These are phyloP conservation scores for Trametes cingulata DNA, from an alignment of 768 basidiomycete species.

Conservation along the genomic window DNA sequence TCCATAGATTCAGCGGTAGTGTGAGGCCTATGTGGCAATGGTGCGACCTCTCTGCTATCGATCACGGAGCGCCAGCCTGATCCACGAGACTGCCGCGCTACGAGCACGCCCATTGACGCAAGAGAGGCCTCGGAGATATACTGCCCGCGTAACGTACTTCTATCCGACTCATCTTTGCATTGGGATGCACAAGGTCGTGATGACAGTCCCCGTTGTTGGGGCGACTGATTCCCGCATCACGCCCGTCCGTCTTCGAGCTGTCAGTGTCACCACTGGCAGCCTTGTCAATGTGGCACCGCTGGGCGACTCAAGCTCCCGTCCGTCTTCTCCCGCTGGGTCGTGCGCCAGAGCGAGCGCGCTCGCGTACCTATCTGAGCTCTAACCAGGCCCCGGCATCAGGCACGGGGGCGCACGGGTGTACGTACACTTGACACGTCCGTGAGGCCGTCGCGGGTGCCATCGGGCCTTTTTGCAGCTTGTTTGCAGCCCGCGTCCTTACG, in stretches of 20 bases:
- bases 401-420: conserved; percentile 4
- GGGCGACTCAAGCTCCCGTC: background rate
- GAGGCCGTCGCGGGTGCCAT: background rate
- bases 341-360: background rate
- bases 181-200: background rate
- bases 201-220: background rate
- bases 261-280: background rate
- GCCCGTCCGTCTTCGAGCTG: background rate
- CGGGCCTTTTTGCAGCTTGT: conserved; percentile 4
- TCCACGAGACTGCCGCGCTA: too few species aligned
- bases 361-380: conserved; percentile 2
- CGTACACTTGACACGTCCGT: background rate
- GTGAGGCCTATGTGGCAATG: too few species aligned
- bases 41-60: too few species aligned
- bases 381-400: background rate
- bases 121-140: too few species aligned
- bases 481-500: background rate
- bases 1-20: background rate
- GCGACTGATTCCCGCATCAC: background rate
- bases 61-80: too few species aligned
- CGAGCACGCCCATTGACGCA: too few species aligned
- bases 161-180: background rate
- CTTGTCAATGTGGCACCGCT: background rate
- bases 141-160: background rate
- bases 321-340: background rate